These are phyloP conservation scores for Yamadazyma siamensis DNA, from an alignment of 1,139 yeast genomes.

Conservation along the genomic window DNA sequence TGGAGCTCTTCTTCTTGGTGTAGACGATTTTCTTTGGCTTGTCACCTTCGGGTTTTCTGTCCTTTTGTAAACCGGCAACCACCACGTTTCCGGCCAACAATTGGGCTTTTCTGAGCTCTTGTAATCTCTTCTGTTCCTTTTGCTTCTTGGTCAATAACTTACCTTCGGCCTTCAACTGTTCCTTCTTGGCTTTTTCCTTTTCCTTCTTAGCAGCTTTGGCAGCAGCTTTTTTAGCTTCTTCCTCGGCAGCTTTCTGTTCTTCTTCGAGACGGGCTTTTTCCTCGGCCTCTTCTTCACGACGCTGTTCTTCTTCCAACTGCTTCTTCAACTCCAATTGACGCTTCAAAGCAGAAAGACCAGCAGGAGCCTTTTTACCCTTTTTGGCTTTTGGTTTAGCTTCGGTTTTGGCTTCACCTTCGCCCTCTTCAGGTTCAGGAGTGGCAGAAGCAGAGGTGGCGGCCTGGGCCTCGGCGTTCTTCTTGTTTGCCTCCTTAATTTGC, in stretches of 20 bases:
- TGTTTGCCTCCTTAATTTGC: constrained; percentile 63
- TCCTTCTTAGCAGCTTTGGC: constrained; percentile 74
- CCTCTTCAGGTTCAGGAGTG: constrained; percentile 35
- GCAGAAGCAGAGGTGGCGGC: constrained; percentile 23
- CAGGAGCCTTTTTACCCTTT: constrained; percentile 67
- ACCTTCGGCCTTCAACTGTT: constrained; percentile 89
- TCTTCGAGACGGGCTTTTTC: constrained; percentile 63
- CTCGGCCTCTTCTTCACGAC: constrained; percentile 65
- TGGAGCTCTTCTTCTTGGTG: constrained; percentile 63
- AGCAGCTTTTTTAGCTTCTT: constrained; percentile 65
- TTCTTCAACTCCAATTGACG: constrained; percentile 85
- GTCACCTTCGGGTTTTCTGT: constrained; percentile 26
- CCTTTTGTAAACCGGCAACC: constrained; percentile 67
- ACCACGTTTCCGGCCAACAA: constrained; percentile 70
- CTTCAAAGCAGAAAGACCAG: constrained; percentile 76
- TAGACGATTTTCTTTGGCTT: constrained; percentile 76
- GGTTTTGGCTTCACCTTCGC: constrained; percentile 21
- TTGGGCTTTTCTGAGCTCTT: constrained; percentile 88
- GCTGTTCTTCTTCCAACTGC: constrained; percentile 73
- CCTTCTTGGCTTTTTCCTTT: constrained; percentile 75
- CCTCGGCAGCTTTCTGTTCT: constrained; percentile 58
- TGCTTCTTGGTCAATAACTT: constrained; percentile 87
- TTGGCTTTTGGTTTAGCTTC: constrained; percentile 37
- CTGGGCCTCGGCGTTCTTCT: constrained; percentile 50
- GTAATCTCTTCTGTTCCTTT: constrained; percentile 83